Evolutionary conservation across 1,284 basidiomycete genomes (phyloP).

Genomic region (Laetiporus sulphureus): DNA sequence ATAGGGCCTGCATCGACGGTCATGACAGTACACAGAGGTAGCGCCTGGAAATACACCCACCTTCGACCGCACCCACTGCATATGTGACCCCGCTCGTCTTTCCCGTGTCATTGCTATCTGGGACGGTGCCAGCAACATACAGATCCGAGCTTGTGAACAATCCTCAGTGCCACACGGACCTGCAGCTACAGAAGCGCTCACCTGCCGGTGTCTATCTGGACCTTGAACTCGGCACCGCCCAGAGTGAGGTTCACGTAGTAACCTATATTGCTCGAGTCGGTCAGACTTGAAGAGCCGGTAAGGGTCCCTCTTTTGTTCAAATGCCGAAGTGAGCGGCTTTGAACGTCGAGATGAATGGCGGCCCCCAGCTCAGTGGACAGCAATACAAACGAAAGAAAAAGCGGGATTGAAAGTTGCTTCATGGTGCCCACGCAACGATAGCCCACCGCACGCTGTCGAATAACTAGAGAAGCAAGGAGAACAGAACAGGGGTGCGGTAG

Average conservation of each 20-base stretch:
- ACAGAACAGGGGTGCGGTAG: no score
- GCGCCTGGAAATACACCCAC: neutral
- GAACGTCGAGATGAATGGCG: slow-evolving; percentile 18
- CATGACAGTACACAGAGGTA: neutral
- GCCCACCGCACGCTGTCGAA: no score
- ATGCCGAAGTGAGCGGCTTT: slow-evolving; percentile 11
- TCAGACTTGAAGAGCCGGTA: slow-evolving; percentile 12
- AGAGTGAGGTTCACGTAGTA: slow-evolving; percentile 47
- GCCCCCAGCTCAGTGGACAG: slow-evolving; percentile 15
- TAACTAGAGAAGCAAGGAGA: no score
- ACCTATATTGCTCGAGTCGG: slow-evolving; percentile 28
- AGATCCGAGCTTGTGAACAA: slow-evolving; percentile 39
- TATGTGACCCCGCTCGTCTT: slow-evolving; percentile 36
- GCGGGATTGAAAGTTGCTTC: slow-evolving; percentile 15
- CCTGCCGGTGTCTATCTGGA: slow-evolving; percentile 65
- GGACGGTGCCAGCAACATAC: slow-evolving; percentile 46
- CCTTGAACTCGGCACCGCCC: slow-evolving; percentile 36
- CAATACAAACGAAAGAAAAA: slow-evolving; percentile 14
- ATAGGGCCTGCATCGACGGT: slow-evolving; percentile 35
- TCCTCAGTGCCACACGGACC: neutral
- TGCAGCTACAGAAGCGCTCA: slow-evolving; percentile 17
- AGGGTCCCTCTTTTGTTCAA: slow-evolving; percentile 11
- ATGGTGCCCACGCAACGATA: no score
- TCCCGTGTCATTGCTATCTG: slow-evolving; percentile 33
- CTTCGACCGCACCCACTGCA: slow-evolving; percentile 30